Evolutionary conservation across 768 basidiomycete species (phyloP), one percentile per base, ranked within the genome.

Genomic region (Coprinopsis sp.): DNA sequence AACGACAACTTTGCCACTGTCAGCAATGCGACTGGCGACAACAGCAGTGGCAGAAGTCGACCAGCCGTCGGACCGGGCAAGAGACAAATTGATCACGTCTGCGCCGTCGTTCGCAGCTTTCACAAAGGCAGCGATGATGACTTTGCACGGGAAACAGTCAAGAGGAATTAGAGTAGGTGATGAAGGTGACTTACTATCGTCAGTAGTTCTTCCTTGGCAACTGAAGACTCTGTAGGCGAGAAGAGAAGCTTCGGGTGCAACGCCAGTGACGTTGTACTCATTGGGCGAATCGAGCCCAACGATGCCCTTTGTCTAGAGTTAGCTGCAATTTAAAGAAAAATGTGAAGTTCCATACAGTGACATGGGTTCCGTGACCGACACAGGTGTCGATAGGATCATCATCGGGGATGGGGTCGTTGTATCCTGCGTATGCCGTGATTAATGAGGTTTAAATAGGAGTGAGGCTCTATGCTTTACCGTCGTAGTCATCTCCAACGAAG

Each of bases 11-110:
- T 71, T 79, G 6, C 85, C 84, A 21, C 64, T 63, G 3, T 62
- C 68, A 2, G 78, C 74, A 33, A 87, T 73, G 36, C 82, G 64
- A 53, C 76, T 78, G 1, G 82, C 77, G 2, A 85, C 69, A 2
- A 84, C 81, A 8, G 77, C 56, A 37, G 65, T 62, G 7, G 75
- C 63, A 19, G 71, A 68, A 55, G 78, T 76, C 1, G 81, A 79
- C 84, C 84, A 88, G 2, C 82, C 83, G 50, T 75, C 71, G 3
- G 72, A 51, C 11, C 78, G 76, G 27, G 83, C 84, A 5, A 87
- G 61, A 16, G 81, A 83, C 54, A 87, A 62, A 3, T 78, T 80
- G 50, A 87, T 64, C 47, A 89, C 73, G 56, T 87, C 78, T 51
- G 75, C 67, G 0, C 74, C 77, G 22, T 82, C 82, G 8, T 60